These are phyloP conservation scores for Cutaneotrichosporon curvatum DNA, from an alignment of 1,284 basidiomycete species.

Conservation along the genomic window DNA sequence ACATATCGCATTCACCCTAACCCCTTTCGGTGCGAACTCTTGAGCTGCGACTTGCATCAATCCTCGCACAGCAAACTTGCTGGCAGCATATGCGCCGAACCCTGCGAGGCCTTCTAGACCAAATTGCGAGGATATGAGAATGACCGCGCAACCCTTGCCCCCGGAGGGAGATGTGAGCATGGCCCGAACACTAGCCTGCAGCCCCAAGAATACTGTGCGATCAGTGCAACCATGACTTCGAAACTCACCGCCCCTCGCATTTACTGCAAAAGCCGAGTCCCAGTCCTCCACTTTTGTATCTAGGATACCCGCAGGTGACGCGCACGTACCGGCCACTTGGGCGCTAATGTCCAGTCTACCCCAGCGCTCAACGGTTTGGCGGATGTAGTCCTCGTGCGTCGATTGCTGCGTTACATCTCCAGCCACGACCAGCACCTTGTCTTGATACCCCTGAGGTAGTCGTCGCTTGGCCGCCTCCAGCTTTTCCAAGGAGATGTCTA, in stretches of 20 bases:
- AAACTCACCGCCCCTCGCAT: conserved; percentile 17
- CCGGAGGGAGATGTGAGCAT: conserved; percentile 20
- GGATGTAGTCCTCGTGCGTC: conserved; percentile 5
- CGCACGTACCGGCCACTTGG: conserved; percentile 13
- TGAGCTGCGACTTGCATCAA: conserved; percentile 22
- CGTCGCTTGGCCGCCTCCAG: too few relatives aligned
- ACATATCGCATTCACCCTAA: conserved; percentile 28
- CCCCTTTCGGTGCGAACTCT: conserved; percentile 23
- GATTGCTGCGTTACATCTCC: conserved; percentile 13
- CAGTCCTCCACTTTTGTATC: conserved; percentile 11
- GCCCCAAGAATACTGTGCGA: conserved; percentile 22
- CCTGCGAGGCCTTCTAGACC: conserved; percentile 21
- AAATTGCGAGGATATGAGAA: conserved; percentile 24
- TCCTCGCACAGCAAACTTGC: conserved; percentile 31
- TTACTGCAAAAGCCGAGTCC: conserved; percentile 13
- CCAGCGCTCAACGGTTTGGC: conserved; percentile 7
- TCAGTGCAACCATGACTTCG: neutral
- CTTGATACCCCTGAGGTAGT: neutral
- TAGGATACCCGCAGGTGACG: neutral
- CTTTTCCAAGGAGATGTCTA: conserved; percentile 2
- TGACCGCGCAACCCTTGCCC: conserved; percentile 21
- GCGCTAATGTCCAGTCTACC: conserved; percentile 17
- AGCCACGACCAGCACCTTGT: conserved; percentile 1
- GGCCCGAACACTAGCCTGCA: conserved; percentile 17
- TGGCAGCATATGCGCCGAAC: conserved; percentile 20